Percentiles rank a stretch among this genome's conserved stretches.
Evolutionary conservation across 2,329 filamentous ascomycete genomes (phyloP).

Genomic region (Berkeleyomyces rouxiae): DNA sequence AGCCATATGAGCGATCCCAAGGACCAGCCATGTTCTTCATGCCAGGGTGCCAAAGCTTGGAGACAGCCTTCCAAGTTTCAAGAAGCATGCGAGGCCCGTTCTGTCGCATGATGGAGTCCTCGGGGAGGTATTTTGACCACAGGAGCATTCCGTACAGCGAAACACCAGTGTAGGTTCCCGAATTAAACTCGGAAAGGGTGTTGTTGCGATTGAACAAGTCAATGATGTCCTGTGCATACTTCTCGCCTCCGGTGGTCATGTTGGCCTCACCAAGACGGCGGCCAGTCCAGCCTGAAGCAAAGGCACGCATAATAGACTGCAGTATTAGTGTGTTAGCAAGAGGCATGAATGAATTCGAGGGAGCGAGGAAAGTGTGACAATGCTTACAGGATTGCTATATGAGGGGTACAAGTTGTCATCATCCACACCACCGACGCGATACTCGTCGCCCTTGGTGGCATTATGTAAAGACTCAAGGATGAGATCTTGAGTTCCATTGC

Average conservation of each 20-base stretch:
- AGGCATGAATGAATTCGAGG: not conserved
- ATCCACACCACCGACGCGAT: conserved; percentile 42
- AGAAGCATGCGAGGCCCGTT: conserved; percentile 35
- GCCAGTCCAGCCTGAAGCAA: conserved; percentile 42
- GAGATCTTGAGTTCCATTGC: conserved; percentile 21
- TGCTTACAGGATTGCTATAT: conserved; percentile 37
- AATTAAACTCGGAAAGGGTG: conserved; percentile 47
- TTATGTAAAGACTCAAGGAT: conserved; percentile 39
- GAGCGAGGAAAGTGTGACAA: too few species aligned
- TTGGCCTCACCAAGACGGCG: conserved; percentile 35
- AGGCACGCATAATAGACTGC: conserved; percentile 42
- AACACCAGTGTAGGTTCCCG: conserved; percentile 45
- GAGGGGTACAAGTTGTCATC: conserved; percentile 45
- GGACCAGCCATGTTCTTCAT: conserved; percentile 46
- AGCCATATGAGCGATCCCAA: conserved; percentile 47
- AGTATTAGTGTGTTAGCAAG: conserved; percentile 12
- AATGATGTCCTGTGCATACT: conserved; percentile 37
- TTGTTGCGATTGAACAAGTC: conserved; percentile 37
- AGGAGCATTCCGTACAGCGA: conserved; percentile 41
- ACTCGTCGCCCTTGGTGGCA: conserved; percentile 40
- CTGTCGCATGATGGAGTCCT: conserved; percentile 34
- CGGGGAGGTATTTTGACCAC: conserved; percentile 41
- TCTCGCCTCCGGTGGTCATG: conserved; percentile 40
- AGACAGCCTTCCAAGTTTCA: conserved; percentile 35
- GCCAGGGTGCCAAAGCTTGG: conserved; percentile 38